Evolutionary conservation across 2,329 filamentous ascomycete genomes (phyloP).

Genomic region (Escovopsis sp.): DNA sequence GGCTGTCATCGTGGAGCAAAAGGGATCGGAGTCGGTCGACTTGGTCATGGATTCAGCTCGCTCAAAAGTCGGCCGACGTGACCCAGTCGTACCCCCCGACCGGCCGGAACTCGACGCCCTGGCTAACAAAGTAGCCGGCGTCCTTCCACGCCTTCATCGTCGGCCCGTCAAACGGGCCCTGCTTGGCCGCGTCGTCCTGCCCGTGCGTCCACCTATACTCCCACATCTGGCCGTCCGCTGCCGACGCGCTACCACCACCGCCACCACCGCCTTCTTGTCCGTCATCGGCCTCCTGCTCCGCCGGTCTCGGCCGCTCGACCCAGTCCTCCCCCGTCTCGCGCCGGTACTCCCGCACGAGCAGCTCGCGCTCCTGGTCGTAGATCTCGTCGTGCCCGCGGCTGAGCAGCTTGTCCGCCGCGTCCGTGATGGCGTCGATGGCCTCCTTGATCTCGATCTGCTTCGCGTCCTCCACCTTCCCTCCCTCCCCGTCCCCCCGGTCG

Average conservation of each 20-base stretch:
- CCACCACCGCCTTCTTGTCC: neutral
- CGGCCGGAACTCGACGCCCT: constrained; percentile 66
- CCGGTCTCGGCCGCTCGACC: constrained; percentile 30
- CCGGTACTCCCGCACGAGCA: constrained; percentile 67
- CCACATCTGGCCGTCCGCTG: constrained; percentile 35
- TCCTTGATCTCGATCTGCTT: constrained; percentile 56
- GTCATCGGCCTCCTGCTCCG: constrained; percentile 4
- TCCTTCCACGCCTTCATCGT: constrained; percentile 88
- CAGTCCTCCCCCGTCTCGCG: constrained; percentile 81
- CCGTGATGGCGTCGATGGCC: constrained; percentile 70
- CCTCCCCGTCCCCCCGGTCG: constrained; percentile 21
- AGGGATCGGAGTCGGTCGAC: no score
- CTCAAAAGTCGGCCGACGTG: constrained; percentile 34
- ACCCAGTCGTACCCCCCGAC: constrained; percentile 40
- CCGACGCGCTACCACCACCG: constrained; percentile 4
- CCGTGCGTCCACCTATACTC: constrained; percentile 89
- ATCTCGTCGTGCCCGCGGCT: constrained; percentile 76
- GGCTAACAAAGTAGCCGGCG: constrained; percentile 80
- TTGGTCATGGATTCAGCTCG: constrained; percentile 10
- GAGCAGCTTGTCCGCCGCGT: constrained; percentile 75
- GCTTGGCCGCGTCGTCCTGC: constrained; percentile 61
- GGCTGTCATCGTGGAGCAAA: no score
- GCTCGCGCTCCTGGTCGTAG: constrained; percentile 77
- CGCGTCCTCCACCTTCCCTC: constrained; percentile 37
- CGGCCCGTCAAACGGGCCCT: constrained; percentile 73